Percentiles rank a stretch among this genome's conserved stretches.
Evolutionary conservation across 306 rosid species (phyloP).

Genomic region (Inga oerstediana): DNA sequence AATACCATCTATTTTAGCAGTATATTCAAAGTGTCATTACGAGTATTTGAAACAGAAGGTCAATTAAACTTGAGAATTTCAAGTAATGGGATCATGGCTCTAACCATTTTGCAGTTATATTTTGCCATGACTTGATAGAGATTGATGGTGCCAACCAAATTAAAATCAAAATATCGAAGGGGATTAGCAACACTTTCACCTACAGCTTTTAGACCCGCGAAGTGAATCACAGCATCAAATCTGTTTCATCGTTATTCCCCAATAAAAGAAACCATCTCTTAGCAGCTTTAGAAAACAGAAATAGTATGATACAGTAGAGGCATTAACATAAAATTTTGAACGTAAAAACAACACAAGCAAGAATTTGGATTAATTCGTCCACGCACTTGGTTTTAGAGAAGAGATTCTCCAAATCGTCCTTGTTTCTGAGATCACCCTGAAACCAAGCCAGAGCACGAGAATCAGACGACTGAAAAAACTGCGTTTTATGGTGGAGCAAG

Average conservation of each 20-base stretch:
- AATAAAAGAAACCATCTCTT: not conserved
- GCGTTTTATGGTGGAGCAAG: not conserved
- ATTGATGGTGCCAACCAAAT: not conserved
- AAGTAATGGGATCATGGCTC: not conserved
- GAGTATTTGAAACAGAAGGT: not conserved
- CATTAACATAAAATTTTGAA: not conserved
- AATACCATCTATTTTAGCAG: not conserved
- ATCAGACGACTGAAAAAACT: not conserved
- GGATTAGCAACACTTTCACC: not conserved
- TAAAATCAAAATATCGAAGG: not conserved
- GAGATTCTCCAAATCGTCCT: not conserved
- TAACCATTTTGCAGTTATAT: not conserved
- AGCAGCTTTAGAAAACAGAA: not conserved
- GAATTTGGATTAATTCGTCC: not conserved
- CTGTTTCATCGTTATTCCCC: not conserved
- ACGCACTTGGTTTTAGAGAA: not conserved
- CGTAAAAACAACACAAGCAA: not conserved
- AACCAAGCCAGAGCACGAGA: not conserved
- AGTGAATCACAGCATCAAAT: not conserved
- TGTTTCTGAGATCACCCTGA: not conserved
- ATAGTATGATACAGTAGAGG: not conserved
- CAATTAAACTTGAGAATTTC: not conserved
- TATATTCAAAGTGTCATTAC: not conserved
- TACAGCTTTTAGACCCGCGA: not conserved
- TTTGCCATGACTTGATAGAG: not conserved